These are phyloP conservation scores for Leccinum uliginosum DNA, from an alignment of 768 basidiomycete genomes.

Conservation along the genomic window DNA sequence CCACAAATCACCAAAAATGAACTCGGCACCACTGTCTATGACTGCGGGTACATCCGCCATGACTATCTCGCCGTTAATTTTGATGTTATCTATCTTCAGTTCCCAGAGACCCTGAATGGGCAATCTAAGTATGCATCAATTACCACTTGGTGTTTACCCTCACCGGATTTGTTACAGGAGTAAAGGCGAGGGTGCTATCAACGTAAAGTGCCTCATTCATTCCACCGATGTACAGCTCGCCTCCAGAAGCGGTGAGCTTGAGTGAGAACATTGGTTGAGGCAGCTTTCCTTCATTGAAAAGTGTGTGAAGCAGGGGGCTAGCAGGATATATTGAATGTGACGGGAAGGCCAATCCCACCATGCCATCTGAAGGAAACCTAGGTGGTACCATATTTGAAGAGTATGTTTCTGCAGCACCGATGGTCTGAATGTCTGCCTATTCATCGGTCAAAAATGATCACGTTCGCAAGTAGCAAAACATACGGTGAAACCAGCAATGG, in stretches of 20 bases:
- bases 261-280: too few relatives aligned
- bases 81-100: slow-evolving; percentile 2
- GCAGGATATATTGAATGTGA: slow-evolving; percentile 21
- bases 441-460: background rate
- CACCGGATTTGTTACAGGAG: too few relatives aligned
- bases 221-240: too few relatives aligned
- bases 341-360: slow-evolving; percentile 27
- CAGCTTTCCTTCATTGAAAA: background rate
- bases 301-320: slow-evolving; percentile 27
- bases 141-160: too few relatives aligned
- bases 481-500: slow-evolving; percentile 5
- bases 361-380: slow-evolving; percentile 3
- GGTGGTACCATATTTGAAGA: background rate
- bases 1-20: background rate
- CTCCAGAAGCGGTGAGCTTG: too few relatives aligned
- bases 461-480: background rate
- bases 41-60: slow-evolving; percentile 3
- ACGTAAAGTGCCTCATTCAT: too few relatives aligned
- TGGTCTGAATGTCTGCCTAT: slow-evolving; percentile 10
- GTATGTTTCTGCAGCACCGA: slow-evolving; percentile 7
- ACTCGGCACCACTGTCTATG: slow-evolving; percentile 20
- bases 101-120: slow-evolving; percentile 9
- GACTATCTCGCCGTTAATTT: slow-evolving; percentile 1
- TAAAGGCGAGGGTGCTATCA: too few relatives aligned
- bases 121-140: too few relatives aligned